Evolutionary conservation across 768 basidiomycete species (phyloP).

Genomic region (Suillus fuscotomentosus): DNA sequence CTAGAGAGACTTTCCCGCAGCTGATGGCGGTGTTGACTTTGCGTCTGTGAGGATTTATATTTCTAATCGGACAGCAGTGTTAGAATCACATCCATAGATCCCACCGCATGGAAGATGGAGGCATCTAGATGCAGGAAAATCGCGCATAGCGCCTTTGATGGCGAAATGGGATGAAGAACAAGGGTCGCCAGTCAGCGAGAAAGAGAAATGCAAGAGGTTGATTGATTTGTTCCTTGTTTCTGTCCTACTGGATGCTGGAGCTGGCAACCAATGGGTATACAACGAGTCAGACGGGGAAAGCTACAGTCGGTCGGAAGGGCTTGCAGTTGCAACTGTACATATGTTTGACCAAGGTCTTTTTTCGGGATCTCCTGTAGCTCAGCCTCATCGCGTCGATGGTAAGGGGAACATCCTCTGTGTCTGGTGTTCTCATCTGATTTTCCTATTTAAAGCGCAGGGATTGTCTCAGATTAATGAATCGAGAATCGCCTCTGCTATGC

Average conservation of each 20-base stretch:
- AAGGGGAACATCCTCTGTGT: neutral
- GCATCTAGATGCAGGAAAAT: slow-evolving; percentile 71
- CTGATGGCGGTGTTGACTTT: slow-evolving; percentile 50
- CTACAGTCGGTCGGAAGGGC: slow-evolving; percentile 73
- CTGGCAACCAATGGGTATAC: slow-evolving; percentile 81
- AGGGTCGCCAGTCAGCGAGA: slow-evolving; percentile 39
- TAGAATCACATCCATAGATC: slow-evolving; percentile 49
- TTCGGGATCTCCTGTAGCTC: slow-evolving; percentile 50
- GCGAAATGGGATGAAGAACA: slow-evolving; percentile 49
- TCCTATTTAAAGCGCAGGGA: slow-evolving; percentile 54
- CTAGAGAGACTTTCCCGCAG: slow-evolving; percentile 66
- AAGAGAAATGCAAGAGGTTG: slow-evolving; percentile 68
- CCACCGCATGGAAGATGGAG: slow-evolving; percentile 89
- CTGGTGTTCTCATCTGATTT: neutral
- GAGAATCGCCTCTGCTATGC: slow-evolving; percentile 66
- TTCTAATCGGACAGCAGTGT: neutral
- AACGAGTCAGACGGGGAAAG: slow-evolving; percentile 52
- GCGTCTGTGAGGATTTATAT: slow-evolving; percentile 44
- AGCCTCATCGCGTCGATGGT: slow-evolving; percentile 84
- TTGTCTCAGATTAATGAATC: slow-evolving; percentile 62
- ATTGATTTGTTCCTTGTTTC: slow-evolving; percentile 90
- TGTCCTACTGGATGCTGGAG: slow-evolving; percentile 93
- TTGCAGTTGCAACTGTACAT: slow-evolving; percentile 86
- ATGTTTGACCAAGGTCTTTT: slow-evolving; percentile 90
- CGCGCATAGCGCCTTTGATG: slow-evolving; percentile 63